These are phyloP conservation scores for Bassia scoparia DNA, from an alignment of 148 eudicot genomes.

Conservation along the genomic window DNA sequence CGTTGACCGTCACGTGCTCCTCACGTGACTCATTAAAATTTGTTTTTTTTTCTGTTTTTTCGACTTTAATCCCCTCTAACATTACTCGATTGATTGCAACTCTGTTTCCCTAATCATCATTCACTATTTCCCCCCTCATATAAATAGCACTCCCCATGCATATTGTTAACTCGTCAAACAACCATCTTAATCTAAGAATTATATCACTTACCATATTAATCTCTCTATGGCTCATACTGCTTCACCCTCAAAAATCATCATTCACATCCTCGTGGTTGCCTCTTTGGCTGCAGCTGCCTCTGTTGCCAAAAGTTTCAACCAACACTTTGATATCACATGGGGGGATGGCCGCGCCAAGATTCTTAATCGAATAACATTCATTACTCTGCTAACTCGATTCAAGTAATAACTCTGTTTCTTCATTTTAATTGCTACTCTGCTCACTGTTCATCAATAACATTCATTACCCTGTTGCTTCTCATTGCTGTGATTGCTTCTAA, in stretches of 20 bases:
- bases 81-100: no score
- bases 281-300: slow-evolving; percentile 11
- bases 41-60: no score
- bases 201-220: background rate
- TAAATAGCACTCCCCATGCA: slow-evolving; percentile 4
- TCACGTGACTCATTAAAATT: no score
- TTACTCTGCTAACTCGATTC: no score
- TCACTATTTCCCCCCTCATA: background rate
- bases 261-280: slow-evolving; percentile 11
- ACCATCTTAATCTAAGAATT: background rate
- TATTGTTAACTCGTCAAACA: background rate
- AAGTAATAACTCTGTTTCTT: no score
- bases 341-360: slow-evolving; percentile 32
- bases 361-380: no score
- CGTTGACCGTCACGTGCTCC: no score
- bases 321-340: slow-evolving; percentile 30
- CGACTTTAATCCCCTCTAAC: no score
- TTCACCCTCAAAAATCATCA: background rate
- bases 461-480: no score
- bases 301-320: slow-evolving; percentile 15
- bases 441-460: no score
- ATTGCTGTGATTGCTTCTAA: no score
- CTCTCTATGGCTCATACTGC: background rate
- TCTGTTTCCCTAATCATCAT: background rate
- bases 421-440: no score